Conservation (phyloP, 306 rosid genomes). For the Malus orientalis region DNA sequence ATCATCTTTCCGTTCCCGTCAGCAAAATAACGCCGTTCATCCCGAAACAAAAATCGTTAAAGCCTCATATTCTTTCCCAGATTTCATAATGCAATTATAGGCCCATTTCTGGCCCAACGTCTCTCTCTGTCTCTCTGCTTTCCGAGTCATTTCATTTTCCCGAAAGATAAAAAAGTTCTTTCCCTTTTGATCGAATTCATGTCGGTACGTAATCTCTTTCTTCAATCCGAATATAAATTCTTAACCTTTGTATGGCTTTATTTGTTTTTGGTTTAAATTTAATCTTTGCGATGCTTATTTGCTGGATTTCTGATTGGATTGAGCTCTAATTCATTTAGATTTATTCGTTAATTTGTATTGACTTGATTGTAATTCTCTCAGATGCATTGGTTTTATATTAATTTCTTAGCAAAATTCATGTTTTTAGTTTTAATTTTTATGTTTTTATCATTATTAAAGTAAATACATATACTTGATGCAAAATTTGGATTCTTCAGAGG, state of each 20-base stretch:
- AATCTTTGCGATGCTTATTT: slow-evolving; percentile 15
- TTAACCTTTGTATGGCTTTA: too few species aligned
- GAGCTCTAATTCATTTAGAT: slow-evolving; percentile 2
- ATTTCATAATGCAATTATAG: slow-evolving; percentile 1
- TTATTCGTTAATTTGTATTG: not conserved
- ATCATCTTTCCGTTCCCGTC: not conserved
- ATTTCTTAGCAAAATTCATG: not conserved
- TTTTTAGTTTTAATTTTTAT: not conserved
- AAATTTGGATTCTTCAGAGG: not conserved
- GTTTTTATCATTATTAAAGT: not conserved
- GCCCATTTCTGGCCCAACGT: slow-evolving; percentile 68
- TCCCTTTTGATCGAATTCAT: slow-evolving; percentile 45
- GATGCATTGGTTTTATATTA: not conserved
- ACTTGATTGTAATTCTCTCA: not conserved
- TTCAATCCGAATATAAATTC: not conserved
- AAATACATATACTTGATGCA: not conserved
- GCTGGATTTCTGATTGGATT: slow-evolving; percentile 24
- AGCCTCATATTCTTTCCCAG: not conserved
- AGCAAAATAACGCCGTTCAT: slow-evolving; percentile 27
- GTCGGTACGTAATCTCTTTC: slow-evolving; percentile 63
- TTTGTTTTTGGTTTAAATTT: not conserved
- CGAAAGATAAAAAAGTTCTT: slow-evolving; percentile 15
- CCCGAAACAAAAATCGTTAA: not conserved
- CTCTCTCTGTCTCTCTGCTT: not conserved
- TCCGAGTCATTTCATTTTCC: slow-evolving; percentile 19